Percentiles rank a stretch among this genome's conserved stretches.
These are phyloP conservation scores for Sporisorium graminicola DNA, from an alignment of 1,284 basidiomycete genomes.

Conservation along the genomic window DNA sequence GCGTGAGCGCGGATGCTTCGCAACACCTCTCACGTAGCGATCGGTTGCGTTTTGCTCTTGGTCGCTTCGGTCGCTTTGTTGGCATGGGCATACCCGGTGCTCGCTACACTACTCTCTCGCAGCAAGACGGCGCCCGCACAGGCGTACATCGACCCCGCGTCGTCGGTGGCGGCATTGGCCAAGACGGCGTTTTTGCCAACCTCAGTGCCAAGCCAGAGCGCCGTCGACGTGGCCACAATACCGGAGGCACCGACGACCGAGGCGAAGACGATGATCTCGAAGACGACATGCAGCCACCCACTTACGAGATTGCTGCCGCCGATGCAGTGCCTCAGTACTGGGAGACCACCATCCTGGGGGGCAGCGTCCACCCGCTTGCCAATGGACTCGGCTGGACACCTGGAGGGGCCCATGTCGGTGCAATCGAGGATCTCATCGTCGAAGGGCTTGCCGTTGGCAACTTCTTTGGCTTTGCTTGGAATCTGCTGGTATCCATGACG, in stretches of 20 bases:
- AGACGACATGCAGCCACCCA: slow-evolving; percentile 74
- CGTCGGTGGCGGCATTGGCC: slow-evolving; percentile 81
- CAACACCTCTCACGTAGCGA: slow-evolving; percentile 39
- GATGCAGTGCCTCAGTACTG: slow-evolving; percentile 96
- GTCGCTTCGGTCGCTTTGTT: slow-evolving; percentile 64
- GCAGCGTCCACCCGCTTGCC: slow-evolving; percentile 72
- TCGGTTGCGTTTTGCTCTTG: slow-evolving; percentile 53
- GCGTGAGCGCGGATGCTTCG: slow-evolving; percentile 16
- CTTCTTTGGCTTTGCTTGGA: slow-evolving; percentile 80
- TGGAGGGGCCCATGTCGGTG: slow-evolving; percentile 63
- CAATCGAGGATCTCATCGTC: slow-evolving; percentile 73
- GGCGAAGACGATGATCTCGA: slow-evolving; percentile 77
- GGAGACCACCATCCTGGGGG: slow-evolving; percentile 88
- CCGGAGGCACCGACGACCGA: slow-evolving; percentile 70
- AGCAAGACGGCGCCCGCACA: slow-evolving; percentile 29
- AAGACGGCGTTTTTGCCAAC: slow-evolving; percentile 97
- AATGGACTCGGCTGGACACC: slow-evolving; percentile 69
- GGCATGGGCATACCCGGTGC: slow-evolving; percentile 68
- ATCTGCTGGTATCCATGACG: slow-evolving; percentile 88
- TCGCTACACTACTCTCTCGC: slow-evolving; percentile 50
- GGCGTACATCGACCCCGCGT: slow-evolving; percentile 42
- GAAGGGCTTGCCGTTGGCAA: slow-evolving; percentile 75
- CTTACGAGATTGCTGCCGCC: slow-evolving; percentile 87
- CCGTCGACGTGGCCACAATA: slow-evolving; percentile 53
- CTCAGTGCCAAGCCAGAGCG: slow-evolving; percentile 87